Conservation (phyloP, 2,329 filamentous ascomycete genomes). For the Emergomyces pasteurianus region DNA sequence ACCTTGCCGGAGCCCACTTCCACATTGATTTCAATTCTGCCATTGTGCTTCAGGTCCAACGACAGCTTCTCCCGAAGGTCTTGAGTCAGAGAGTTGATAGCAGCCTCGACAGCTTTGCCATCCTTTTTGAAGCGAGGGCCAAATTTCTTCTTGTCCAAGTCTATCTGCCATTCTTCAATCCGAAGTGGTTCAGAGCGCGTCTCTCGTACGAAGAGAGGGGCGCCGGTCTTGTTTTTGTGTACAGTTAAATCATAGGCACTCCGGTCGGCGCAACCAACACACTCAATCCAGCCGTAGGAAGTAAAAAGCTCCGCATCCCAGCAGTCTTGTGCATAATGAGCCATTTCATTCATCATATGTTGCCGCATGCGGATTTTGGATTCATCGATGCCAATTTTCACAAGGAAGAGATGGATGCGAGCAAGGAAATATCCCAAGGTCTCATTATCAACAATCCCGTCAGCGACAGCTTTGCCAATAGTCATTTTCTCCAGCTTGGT, state of each 20-base stretch:
- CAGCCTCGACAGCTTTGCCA: slow-evolving; percentile 70
- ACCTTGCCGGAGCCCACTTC: slow-evolving; percentile 60
- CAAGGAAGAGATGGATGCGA: slow-evolving; percentile 80
- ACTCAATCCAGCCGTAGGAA: slow-evolving; percentile 95
- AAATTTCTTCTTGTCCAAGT: slow-evolving; percentile 90
- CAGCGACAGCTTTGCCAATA: slow-evolving; percentile 75
- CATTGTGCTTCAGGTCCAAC: slow-evolving; percentile 57
- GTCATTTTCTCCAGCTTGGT: slow-evolving; percentile 61
- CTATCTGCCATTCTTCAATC: slow-evolving; percentile 77
- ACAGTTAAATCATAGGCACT: slow-evolving; percentile 90
- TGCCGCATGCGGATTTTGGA: slow-evolving; percentile 90
- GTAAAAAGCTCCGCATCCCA: slow-evolving; percentile 94
- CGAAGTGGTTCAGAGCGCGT: slow-evolving; percentile 63
- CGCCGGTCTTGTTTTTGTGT: slow-evolving; percentile 84
- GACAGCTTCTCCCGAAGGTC: slow-evolving; percentile 70
- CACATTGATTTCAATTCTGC: slow-evolving; percentile 68
- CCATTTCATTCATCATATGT: slow-evolving; percentile 85
- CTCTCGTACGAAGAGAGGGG: slow-evolving; percentile 74
- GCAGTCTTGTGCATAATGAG: slow-evolving; percentile 93
- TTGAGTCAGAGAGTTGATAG: slow-evolving; percentile 63
- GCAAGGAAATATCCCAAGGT: slow-evolving; percentile 96
- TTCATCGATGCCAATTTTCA: slow-evolving; percentile 76
- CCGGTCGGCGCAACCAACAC: slow-evolving; percentile 90
- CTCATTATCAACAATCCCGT: slow-evolving; percentile 84
- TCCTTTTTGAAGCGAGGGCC: slow-evolving; percentile 94